Evolutionary conservation across 2,329 filamentous ascomycete species (phyloP), one percentile per base, ranked within the genome.

Genomic region (Aspergillus clavatus): DNA sequence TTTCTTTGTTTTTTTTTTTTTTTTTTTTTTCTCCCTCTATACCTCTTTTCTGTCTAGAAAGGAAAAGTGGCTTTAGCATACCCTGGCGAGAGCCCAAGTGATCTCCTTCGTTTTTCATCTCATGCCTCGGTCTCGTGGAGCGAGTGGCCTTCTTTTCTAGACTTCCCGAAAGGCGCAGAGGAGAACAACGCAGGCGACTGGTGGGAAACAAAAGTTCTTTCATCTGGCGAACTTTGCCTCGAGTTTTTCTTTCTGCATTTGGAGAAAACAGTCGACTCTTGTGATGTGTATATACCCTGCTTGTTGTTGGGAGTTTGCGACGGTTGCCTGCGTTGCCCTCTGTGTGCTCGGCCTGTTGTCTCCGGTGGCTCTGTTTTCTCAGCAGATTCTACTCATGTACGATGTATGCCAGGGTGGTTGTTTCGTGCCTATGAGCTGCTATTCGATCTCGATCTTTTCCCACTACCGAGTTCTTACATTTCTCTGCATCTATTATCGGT

Each of bases 361-460:
- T 56, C 46, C 53, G 45, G 49, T 49, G 53, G 46, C 49, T 27
- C 51, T 51, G 27, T 40, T 12, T n/a, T n/a, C 26, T 24, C 26
- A 14, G 49, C 43, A 52, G 51, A n/a, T 36, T 18, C 47, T 40
- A 44, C 52, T 58, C 54, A 39, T 61, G 58, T 61, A 61, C 53
- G 54, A 60, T 60, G 49, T 67, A 65, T 53, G 59, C 56, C 57
- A 51, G 51, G 50, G 52, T 52, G 50, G 53, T 51, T 51, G n/a
- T 52, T 51, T 46, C 46, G 41, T 44, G 29, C 40, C 42, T 48
- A 44, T 54, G 46, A 53, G 50, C 49, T 56, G 35, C 52, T 10
- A 18, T 18, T 57, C 53, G 46, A 46, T 50, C 54, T 52, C 52
- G 40, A 50, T 56, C 49, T 45, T 55, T 53, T 55, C 49, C 43